Evolutionary conservation across 202 grass and related monocot species (phyloP).

Genomic region (Digitaria exilis): DNA sequence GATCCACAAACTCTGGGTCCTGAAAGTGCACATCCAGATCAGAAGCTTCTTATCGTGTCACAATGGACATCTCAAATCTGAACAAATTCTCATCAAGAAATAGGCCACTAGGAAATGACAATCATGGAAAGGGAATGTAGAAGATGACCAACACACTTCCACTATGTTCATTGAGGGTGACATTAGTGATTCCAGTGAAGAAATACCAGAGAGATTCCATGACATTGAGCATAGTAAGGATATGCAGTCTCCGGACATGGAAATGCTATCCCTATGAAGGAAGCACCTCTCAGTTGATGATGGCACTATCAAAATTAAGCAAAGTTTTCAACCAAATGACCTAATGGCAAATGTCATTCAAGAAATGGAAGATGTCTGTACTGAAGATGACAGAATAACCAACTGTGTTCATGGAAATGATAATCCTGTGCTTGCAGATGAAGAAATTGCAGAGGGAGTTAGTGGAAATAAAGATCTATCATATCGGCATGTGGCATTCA

Average conservation of each 20-base stretch:
- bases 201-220: no score
- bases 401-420: constrained; percentile 10
- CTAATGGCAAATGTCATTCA: no score
- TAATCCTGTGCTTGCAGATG: constrained; percentile 16
- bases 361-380: not conserved
- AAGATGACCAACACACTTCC: not conserved
- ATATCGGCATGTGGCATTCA: not conserved
- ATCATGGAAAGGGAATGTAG: constrained; percentile 38
- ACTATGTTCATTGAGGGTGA: not conserved
- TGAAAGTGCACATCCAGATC: constrained; percentile 50
- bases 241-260: constrained; percentile 5
- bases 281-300: constrained; percentile 46
- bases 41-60: constrained; percentile 58
- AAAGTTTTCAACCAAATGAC: no score
- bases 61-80: constrained; percentile 46
- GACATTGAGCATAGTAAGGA: no score
- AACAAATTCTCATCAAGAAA: constrained; percentile 50
- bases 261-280: constrained; percentile 54
- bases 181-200: no score
- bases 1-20: constrained; percentile 15
- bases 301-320: not conserved
- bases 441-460: constrained; percentile 16
- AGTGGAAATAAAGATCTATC: not conserved
- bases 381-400: not conserved
- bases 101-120: not conserved